These are phyloP conservation scores for Cutaneotrichosporon mucoides DNA, from an alignment of 1,284 basidiomycete species.

Conservation along the genomic window DNA sequence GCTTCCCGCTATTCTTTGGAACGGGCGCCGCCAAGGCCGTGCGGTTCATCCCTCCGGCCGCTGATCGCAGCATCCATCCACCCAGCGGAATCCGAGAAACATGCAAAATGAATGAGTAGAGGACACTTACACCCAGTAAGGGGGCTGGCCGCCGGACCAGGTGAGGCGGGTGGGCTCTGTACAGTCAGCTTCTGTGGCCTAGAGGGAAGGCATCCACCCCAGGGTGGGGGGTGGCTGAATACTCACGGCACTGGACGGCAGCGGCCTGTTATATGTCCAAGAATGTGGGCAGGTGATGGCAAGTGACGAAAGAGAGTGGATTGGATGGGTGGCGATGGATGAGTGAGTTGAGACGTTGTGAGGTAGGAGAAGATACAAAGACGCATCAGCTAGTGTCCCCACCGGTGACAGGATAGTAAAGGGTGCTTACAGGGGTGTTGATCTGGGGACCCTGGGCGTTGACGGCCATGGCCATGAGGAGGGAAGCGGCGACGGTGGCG, in stretches of 20 bases:
- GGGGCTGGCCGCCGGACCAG: slow-evolving; percentile 59
- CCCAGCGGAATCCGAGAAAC: neutral
- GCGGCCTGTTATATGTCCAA: slow-evolving; percentile 22
- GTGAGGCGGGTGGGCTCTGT: slow-evolving; percentile 47
- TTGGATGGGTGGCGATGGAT: too few species aligned
- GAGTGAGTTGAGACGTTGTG: neutral
- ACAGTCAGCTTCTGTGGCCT: slow-evolving; percentile 9
- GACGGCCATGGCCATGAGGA: slow-evolving; percentile 17
- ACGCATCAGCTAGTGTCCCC: neutral
- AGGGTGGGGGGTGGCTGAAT: neutral
- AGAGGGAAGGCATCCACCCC: too few species aligned
- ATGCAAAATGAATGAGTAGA: neutral
- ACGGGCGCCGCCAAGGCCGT: too few species aligned
- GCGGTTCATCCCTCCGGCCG: too few species aligned
- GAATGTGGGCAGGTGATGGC: too few species aligned
- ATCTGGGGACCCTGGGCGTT: slow-evolving; percentile 18
- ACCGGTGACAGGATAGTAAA: neutral
- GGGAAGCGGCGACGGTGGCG: slow-evolving; percentile 5
- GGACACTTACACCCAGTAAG: slow-evolving; percentile 59
- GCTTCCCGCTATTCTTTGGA: too few species aligned
- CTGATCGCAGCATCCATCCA: too few species aligned
- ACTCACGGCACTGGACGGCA: slow-evolving; percentile 53
- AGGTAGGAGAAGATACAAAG: neutral
- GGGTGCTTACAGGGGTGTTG: slow-evolving; percentile 11
- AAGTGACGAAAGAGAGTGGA: too few species aligned